Base-by-base conservation (phyloP, 768 basidiomycete genomes). In the Gautieria morchelliformis region DNA sequence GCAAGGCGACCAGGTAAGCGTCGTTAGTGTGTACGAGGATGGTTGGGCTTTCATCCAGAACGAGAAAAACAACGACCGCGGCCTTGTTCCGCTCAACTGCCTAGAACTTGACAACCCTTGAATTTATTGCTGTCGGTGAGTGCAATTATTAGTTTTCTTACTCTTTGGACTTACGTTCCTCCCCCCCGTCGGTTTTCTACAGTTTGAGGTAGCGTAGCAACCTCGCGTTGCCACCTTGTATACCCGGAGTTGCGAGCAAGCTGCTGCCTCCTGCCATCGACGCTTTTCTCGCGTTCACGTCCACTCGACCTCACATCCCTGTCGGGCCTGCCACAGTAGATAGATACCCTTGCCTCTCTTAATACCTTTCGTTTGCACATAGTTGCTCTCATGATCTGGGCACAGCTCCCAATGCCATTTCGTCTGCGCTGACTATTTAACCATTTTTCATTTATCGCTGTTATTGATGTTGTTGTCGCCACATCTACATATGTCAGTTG, bases 1-100 rank as follows among this genome's bases (percentile, higher is more conserved):
- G 0, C 69, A 71, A 0, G 79, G 77, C 0, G 84, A 87, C 50
- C 62, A 63, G 5, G 79, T 87, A 11, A 77, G 69, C 63, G 68
- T 88, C 32, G 5, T 83, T 11, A 69, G 72, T 50, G 63, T 78
- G 22, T 89, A 81, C 64, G 81, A 85, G 58, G 87, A 88, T 62
- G 87, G 85, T 0, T 89, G 87, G 87, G 79, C 79, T 6, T 67
- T 78, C 60, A 79, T 84, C 39, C 78, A 84, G 70, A 79, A 74
- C 58, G 53, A 76, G 10, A 59, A 58, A 2, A 15, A 46, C 49
- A 64, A 72, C 56, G 62, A 68, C 32, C 64, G 37, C 11, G 59
- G 58, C 6, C 65, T 87, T 53, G 84, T 88, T 47, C 86, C 86
- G 5, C 70, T 87, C n/a, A 82, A 85, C 62, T 87, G 85, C 65